Conservation (phyloP, 495 filamentous ascomycete species). For the Oidiodendron maius region DNA sequence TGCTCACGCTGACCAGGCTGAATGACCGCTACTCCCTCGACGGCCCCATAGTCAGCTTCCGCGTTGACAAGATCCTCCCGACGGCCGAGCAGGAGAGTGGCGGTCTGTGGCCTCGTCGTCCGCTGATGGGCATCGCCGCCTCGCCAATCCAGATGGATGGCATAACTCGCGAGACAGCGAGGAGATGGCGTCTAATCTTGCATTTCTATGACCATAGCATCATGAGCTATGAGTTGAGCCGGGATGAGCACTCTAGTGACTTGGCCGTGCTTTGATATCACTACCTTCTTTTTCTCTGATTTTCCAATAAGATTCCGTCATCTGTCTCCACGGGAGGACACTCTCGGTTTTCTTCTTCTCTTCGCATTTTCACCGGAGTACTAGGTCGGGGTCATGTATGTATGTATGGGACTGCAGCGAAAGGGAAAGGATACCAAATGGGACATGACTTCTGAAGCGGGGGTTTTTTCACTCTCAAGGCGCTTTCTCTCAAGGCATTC, state of each 20-base stretch:
- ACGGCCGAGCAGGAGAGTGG: conserved; percentile 4
- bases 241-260: conserved; percentile 19
- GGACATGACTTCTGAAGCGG: too few relatives aligned
- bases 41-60: conserved; percentile 29
- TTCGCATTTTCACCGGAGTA: too few relatives aligned
- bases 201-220: conserved; percentile 72
- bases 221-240: conserved; percentile 70
- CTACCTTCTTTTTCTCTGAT: too few relatives aligned
- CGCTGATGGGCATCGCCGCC: conserved; percentile 43
- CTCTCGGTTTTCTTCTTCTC: too few relatives aligned
- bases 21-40: not conserved
- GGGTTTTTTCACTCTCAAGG: too few relatives aligned
- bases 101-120: conserved; percentile 21
- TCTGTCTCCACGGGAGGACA: too few relatives aligned
- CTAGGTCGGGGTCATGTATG: too few relatives aligned
- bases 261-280: conserved; percentile 21
- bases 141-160: conserved; percentile 17
- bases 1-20: conserved; percentile 61
- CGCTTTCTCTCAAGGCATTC: too few relatives aligned
- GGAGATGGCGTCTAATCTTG: conserved; percentile 66
- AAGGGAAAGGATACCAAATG: too few relatives aligned
- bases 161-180: conserved; percentile 30
- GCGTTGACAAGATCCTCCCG: conserved; percentile 53
- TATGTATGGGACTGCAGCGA: too few relatives aligned
- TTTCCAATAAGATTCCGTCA: too few relatives aligned